Evolutionary conservation across 371 early-diverging fungal genomes (phyloP).

Genomic region (Apophysomyces variabilis): DNA sequence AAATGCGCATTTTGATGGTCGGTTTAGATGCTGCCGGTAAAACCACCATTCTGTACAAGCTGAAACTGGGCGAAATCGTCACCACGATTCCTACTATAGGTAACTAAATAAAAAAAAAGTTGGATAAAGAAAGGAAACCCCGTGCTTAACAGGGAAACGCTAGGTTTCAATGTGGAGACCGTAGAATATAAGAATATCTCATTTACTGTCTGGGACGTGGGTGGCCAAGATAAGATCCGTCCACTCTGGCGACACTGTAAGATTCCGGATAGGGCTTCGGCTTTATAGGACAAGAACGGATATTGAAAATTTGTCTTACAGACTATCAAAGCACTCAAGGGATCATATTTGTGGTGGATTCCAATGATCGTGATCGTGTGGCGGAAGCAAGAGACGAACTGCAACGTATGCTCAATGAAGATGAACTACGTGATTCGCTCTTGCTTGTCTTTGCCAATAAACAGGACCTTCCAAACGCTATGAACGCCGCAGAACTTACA

Average conservation of each 20-base stretch:
- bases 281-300: not conserved
- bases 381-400: conserved; percentile 79
- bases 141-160: not conserved
- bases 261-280: conserved; percentile 6
- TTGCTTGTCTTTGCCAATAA: conserved; percentile 92
- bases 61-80: conserved; percentile 83
- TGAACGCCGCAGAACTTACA: conserved; percentile 87
- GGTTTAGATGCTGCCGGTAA: conserved; percentile 97
- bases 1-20: conserved; percentile 92
- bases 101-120: conserved; percentile 13
- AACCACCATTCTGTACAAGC: conserved; percentile 87
- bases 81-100: conserved; percentile 85
- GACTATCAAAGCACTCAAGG: conserved; percentile 89
- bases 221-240: conserved; percentile 58
- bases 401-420: conserved; percentile 78
- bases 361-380: conserved; percentile 82
- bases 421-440: conserved; percentile 82
- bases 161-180: conserved; percentile 86
- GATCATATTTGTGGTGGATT: conserved; percentile 91
- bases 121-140: not conserved
- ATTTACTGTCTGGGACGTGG: conserved; percentile 91
- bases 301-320: conserved; percentile 32
- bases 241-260: conserved; percentile 32
- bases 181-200: conserved; percentile 92
- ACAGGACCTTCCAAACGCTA: conserved; percentile 89